Base-by-base conservation (phyloP, 108 stramenopile species). In the Fragilaria radians region DNA sequence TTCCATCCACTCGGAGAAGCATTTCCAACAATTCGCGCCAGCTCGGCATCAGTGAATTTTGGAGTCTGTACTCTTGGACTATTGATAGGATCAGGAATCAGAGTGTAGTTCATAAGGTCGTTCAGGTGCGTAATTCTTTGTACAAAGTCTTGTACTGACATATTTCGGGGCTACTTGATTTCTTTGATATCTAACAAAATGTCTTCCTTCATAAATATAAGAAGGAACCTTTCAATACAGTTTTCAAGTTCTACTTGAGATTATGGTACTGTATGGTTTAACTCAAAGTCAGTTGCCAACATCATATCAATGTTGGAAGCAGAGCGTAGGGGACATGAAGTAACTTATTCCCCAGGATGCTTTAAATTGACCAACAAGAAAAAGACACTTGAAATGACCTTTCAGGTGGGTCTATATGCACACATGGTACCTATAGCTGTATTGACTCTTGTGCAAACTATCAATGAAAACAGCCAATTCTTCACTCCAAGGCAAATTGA, bases 401-500 rank as follows among this genome's bases (percentile, higher is more conserved):
- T 42, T 42, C 11, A 7, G 14, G 7, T 14, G 7, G 36, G 36
- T 42, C 14, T 42, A 14, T 42, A 42, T 42, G 25, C 22, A 19
- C 7, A 7, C 27, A 18, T 28, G 45, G n/a, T n/a, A 17, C 31
- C 32, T 24, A 19, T 27, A 2, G 5, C 59, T 14, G 28, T 62
- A 19, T 61, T 5, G 17, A 66, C 59, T 11, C 17, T 70, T 9
- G 28, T 70, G 18, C 61, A 23, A 17, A 66, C 59, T 52, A 54
- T 69, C 45, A 61, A 34, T 25, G 52, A 54, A 22, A 54, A 61
- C 2, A 33, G 33, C 7, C 22, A 42, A 0, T 30, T 48, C 0
- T 66, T 59, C 57, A 62, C 70, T 3, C 34, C 45, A 26, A 32
- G 53, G 0, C 48, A 77, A 54, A 17, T 65, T 19, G 28, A 42